A percentile compares a stretch with the other conserved stretches of the same genome.
These are phyloP conservation scores for Torrubiella hemipterigena DNA, from an alignment of 2,329 filamentous ascomycete species.

Conservation along the genomic window DNA sequence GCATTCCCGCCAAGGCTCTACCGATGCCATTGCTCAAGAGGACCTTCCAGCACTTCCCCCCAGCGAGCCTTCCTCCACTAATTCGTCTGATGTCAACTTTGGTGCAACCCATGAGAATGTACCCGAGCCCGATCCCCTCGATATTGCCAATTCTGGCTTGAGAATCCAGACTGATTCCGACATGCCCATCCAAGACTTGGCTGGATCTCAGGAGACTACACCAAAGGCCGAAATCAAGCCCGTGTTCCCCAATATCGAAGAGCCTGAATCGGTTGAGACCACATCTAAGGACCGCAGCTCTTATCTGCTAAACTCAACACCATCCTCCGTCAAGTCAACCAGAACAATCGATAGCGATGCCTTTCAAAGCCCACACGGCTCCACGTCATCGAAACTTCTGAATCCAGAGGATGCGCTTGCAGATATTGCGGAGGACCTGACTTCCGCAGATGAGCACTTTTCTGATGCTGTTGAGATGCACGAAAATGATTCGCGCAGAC, in stretches of 20 bases:
- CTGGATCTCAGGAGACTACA: conserved; percentile 55
- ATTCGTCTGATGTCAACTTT: conserved; percentile 20
- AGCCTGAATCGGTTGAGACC: conserved; percentile 26
- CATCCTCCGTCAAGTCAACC: conserved; percentile 18
- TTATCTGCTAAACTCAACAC: conserved; percentile 26
- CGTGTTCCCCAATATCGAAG: conserved; percentile 18
- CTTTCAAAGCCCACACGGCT: conserved; percentile 11
- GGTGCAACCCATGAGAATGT: conserved; percentile 16
- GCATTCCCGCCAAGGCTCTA: conserved; percentile 30
- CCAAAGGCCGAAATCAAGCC: conserved; percentile 45
- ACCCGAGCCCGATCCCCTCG: conserved; percentile 9
- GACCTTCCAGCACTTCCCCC: conserved; percentile 38
- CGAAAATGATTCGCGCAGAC: conserved; percentile 3
- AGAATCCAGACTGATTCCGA: conserved; percentile 27
- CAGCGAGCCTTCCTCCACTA: conserved; percentile 23
- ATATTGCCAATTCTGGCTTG: conserved; percentile 15
- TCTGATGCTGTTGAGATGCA: conserved; percentile 19
- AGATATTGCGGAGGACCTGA: conserved; percentile 17
- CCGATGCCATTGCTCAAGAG: conserved; percentile 17
- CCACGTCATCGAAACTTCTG: conserved; percentile 13
- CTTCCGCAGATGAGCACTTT: conserved; percentile 23
- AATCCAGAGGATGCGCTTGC: conserved; percentile 7
- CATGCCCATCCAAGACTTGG: conserved; percentile 27
- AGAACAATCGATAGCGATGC: conserved; percentile 13
- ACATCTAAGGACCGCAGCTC: conserved; percentile 30